Base-by-base conservation (phyloP, 371 early-diverging fungal genomes). In the Mortierella sp. region DNA sequence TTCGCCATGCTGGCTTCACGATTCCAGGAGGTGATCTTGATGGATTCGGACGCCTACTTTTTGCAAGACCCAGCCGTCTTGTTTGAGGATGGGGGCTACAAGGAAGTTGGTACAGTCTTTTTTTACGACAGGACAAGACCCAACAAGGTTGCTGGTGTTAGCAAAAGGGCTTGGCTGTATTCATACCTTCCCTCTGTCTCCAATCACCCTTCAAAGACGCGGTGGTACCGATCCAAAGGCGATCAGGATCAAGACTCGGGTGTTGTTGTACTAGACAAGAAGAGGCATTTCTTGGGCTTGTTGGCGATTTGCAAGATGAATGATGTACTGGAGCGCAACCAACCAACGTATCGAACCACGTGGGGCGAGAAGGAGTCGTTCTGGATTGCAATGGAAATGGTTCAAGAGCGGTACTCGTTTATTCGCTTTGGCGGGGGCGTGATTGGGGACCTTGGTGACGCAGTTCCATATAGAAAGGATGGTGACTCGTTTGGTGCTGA, bases 31-130 rank as follows among this genome's bases (percentile, higher is more conserved):
- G 84, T 87, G 19, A 87, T 92, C 34, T 65, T 93, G 53, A 80
- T 92, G 78, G 93, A 92, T 78, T 89, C 93, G 1, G 94, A 92
- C 58, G 89, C 83, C 1, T 83, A 87, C 24, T 89, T 90, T 74
- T 78, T 92, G 60, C 79, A 74, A 65, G 79, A 83, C 26, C 92
- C 93, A 0, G 84, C 81, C 6, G 62, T 64, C 1, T 43, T 90
- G 27, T 90, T 89, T 69, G 81, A 83, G 9, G 84, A 85, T 59
- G 64, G 74, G 13, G 86, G 84, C 0, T 92, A 90, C 70, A 61
- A 78, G 19, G 61, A 67, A 2, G 83, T 84, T 2, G 90, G 92
- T 8, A 73, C 88, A 0, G 59, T 92, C 2, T 89, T 87, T 63
- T 92, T 89, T 65, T 81, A 83, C 46, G 91, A 89, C 62, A 84